Evolutionary conservation across 2,329 filamentous ascomycete species (phyloP), one percentile per base, ranked within the genome.

Genomic region (Penicillium griseofulvum): DNA sequence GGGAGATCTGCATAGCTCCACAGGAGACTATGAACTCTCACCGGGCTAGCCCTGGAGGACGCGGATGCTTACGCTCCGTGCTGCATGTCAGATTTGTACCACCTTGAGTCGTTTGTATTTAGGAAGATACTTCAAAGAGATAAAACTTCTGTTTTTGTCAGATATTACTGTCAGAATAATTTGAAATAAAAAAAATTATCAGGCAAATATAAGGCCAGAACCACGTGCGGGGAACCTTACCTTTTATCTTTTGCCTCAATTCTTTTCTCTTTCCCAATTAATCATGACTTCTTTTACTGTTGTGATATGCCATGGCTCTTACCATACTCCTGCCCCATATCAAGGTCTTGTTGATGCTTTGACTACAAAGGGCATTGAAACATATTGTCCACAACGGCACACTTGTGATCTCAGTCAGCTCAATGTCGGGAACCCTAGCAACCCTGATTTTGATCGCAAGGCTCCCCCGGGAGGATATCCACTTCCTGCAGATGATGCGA

Each of bases 361-460:
- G 8, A 62, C 54, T 41, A 46, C 56, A 2, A 57, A 54, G 2
- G 64, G 66, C 0, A 68, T 72, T 12, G 67, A 71, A 28, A 54
- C 68, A 1, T 65, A 70, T 57, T 74, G 70, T 19, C 70, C 71
- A 16, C 71, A 74, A 34, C 62, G 71, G 7, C 67, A 71, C 1
- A 71, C 68, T 3, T 59, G 68, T 10, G 70, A 74, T 49, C 62
- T 94, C 12, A 83, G 85, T 17, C 73, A 71, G 9, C 78, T 89
- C 14, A 81, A 80, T 58, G 81, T 81, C 4, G 86, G 85, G 0
- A 84, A 88, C 65, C 82, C 80, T 63, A 39, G 41, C 41, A 48
- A 56, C 48, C 67, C 28, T 8, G 67, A 61, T 28, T 61, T 61
- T 8, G 39, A 57, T 46, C 63, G 60, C 9, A 62, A 48, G 16